phyloP scores from a whole-genome alignment of 495 filamentous ascomycete species.

The Trichoderma gamsii region DNA sequence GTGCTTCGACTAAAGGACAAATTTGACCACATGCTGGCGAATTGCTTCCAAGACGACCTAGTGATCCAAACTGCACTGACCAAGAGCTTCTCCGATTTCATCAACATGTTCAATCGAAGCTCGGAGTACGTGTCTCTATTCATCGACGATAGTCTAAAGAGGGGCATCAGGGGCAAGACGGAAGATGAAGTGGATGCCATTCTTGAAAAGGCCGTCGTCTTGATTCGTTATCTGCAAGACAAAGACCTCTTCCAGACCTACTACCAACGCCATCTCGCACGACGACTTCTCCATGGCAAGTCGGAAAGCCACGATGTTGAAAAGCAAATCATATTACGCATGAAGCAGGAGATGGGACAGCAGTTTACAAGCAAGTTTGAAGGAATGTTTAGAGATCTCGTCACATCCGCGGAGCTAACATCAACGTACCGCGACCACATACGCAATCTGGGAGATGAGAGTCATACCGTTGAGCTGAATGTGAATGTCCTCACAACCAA shows the following conservation, averaged over 20 bases:
- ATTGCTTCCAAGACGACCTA: conserved; percentile 67
- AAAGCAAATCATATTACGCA: conserved; percentile 89
- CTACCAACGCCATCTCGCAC: conserved; percentile 94
- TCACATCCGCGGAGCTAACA: conserved; percentile 78
- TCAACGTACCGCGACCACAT: conserved; percentile 67
- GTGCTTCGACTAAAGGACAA: conserved; percentile 80
- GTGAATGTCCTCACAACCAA: conserved; percentile 86
- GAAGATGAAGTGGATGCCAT: conserved; percentile 82
- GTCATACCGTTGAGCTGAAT: conserved; percentile 65
- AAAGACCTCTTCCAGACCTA: conserved; percentile 96
- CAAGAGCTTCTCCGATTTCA: conserved; percentile 80
- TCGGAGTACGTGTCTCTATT: conserved; percentile 94
- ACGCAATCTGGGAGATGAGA: conserved; percentile 56
- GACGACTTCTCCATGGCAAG: conserved; percentile 76
- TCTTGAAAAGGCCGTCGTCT: conserved; percentile 81
- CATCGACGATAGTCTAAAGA: conserved; percentile 94
- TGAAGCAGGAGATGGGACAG: conserved; percentile 94
- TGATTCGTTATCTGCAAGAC: conserved; percentile 80
- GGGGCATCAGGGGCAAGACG: conserved; percentile 86
- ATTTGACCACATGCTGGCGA: conserved; percentile 70
- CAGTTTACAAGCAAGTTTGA: conserved; percentile 89
- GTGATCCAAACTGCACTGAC: conserved; percentile 74
- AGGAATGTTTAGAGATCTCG: conserved; percentile 98
- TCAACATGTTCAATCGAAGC: conserved; percentile 75
- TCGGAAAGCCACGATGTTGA: conserved; percentile 85